phyloP scores from a whole-genome alignment of 768 basidiomycete genomes.

The Pleurotus giganteus region DNA sequence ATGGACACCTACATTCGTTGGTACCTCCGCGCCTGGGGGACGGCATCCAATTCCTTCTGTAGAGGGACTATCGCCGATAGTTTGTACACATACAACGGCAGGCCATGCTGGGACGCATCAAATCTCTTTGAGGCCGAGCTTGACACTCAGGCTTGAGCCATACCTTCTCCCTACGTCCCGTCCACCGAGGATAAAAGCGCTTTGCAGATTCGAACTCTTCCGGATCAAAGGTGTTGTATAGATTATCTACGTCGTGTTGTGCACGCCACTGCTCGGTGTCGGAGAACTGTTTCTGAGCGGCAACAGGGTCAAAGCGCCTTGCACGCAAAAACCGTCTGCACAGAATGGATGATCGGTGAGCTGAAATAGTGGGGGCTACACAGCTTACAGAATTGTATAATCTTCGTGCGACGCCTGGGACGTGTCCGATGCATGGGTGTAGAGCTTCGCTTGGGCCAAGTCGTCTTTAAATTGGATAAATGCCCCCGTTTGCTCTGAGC shows the following conservation, averaged over 20 bases:
- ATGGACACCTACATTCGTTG: slow-evolving; percentile 56
- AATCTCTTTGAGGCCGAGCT: neutral
- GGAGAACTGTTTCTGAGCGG: slow-evolving; percentile 71
- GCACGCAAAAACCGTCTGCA: slow-evolving; percentile 85
- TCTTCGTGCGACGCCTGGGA: slow-evolving; percentile 58
- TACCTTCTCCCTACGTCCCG: slow-evolving; percentile 75
- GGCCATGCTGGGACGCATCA: slow-evolving; percentile 46
- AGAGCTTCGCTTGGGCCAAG: slow-evolving; percentile 51
- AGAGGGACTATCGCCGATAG: slow-evolving; percentile 58
- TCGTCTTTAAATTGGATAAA: slow-evolving; percentile 53
- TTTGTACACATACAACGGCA: slow-evolving; percentile 76
- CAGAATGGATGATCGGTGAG: slow-evolving; percentile 1
- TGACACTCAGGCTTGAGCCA: slow-evolving; percentile 7
- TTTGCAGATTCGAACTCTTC: slow-evolving; percentile 60
- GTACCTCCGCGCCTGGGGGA: slow-evolving; percentile 53
- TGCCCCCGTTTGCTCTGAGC: slow-evolving; percentile 43
- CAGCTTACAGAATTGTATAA: slow-evolving; percentile 58
- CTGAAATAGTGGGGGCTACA: neutral
- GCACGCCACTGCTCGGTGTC: slow-evolving; percentile 68
- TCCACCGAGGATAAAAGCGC: slow-evolving; percentile 79
- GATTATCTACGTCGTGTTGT: slow-evolving; percentile 55
- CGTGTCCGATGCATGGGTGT: slow-evolving; percentile 29
- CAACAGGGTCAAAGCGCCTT: slow-evolving; percentile 57
- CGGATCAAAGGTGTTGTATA: slow-evolving; percentile 57
- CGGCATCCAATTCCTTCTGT: slow-evolving; percentile 58